Percentiles rank a stretch among this genome's conserved stretches.
Conservation (phyloP, 306 rosid species). For the Geum urbanum region DNA sequence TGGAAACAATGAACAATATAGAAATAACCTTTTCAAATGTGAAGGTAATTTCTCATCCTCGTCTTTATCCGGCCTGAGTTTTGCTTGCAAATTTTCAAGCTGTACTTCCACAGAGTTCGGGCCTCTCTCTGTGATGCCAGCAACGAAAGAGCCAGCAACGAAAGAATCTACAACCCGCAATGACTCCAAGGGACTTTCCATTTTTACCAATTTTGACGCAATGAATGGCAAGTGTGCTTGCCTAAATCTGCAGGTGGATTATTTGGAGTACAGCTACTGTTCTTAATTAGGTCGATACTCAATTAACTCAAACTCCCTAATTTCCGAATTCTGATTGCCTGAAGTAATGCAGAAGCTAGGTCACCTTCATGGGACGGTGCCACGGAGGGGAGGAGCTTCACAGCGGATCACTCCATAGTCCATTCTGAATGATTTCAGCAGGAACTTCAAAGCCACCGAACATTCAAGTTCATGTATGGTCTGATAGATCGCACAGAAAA, state of each 20-base stretch:
- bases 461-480: slow-evolving; percentile 82
- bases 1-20: slow-evolving; percentile 21
- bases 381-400: slow-evolving; percentile 80
- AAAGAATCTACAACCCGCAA: neutral
- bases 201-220: too few relatives aligned
- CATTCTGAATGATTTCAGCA: slow-evolving; percentile 74
- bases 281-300: slow-evolving; percentile 44
- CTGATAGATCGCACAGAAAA: slow-evolving; percentile 63
- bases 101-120: too few relatives aligned
- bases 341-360: slow-evolving; percentile 76
- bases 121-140: neutral
- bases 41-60: neutral
- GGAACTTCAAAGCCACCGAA: slow-evolving; percentile 83
- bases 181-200: too few relatives aligned
- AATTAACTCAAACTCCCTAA: slow-evolving; percentile 83
- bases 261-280: slow-evolving; percentile 36
- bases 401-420: slow-evolving; percentile 68
- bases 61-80: neutral
- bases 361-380: slow-evolving; percentile 63
- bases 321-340: slow-evolving; percentile 67
- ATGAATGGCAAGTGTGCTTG: too few relatives aligned
- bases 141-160: too few relatives aligned
- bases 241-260: slow-evolving; percentile 34
- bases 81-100: too few relatives aligned
- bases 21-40: slow-evolving; percentile 2